phyloP scores from a whole-genome alignment of 495 filamentous ascomycete species.

The Penicillium lagena region DNA sequence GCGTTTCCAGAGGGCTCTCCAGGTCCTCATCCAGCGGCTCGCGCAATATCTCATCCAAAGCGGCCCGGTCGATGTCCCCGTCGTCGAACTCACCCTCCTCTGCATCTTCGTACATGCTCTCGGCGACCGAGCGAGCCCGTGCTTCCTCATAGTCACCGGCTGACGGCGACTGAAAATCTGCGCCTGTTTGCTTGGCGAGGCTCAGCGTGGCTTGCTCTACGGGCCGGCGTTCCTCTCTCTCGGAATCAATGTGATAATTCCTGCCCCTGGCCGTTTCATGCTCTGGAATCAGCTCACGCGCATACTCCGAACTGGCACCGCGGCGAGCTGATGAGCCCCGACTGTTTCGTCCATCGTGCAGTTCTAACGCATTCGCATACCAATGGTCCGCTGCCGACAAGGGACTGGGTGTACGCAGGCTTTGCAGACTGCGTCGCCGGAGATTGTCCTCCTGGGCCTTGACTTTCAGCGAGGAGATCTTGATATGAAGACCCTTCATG shows the following conservation, averaged over 20 bases:
- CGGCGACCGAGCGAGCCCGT: conserved; percentile 26
- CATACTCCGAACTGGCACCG: conserved; percentile 13
- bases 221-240: conserved; percentile 2
- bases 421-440: conserved; percentile 77
- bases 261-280: not conserved
- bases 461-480: conserved; percentile 77
- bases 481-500: conserved; percentile 89
- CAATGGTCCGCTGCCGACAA: conserved; percentile 74
- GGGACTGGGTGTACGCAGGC: conserved; percentile 75
- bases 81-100: conserved; percentile 39
- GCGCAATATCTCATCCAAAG: conserved; percentile 34
- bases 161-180: conserved; percentile 2
- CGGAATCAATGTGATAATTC: not conserved
- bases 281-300: conserved; percentile 3
- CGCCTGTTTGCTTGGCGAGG: conserved; percentile 4
- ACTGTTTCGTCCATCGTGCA: conserved; percentile 21
- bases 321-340: conserved; percentile 15
- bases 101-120: conserved; percentile 57
- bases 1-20: conserved; percentile 11
- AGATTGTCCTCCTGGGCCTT: conserved; percentile 78
- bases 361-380: conserved; percentile 53
- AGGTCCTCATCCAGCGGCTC: conserved; percentile 37
- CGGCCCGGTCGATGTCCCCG: conserved; percentile 48
- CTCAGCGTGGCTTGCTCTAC: not conserved
- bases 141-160: conserved; percentile 20